These are phyloP conservation scores for Botrytis tulipae DNA, from an alignment of 2,329 filamentous ascomycete species.

Conservation along the genomic window DNA sequence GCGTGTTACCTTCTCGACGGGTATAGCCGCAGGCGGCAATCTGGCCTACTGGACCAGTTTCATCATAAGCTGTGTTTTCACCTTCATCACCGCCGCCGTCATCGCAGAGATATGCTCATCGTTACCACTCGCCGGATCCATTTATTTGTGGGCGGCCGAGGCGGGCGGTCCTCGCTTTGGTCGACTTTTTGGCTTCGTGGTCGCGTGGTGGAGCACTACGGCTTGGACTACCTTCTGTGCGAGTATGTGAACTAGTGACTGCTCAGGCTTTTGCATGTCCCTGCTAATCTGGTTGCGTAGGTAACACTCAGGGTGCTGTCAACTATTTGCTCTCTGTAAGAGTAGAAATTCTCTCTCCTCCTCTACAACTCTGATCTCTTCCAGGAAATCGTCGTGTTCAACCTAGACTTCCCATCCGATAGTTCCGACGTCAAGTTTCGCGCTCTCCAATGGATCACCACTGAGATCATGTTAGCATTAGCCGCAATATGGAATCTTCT, in stretches of 20 bases:
- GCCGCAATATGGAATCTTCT: slow-evolving; percentile 23
- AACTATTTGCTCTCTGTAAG: slow-evolving; percentile 25
- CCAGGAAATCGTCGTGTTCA: slow-evolving; percentile 24
- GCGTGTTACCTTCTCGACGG: slow-evolving; percentile 59
- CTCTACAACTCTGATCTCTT: not conserved
- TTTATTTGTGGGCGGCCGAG: slow-evolving; percentile 24
- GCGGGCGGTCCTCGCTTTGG: slow-evolving; percentile 22
- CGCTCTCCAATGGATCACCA: slow-evolving; percentile 24
- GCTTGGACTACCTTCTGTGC: slow-evolving; percentile 25
- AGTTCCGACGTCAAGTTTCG: slow-evolving; percentile 21
- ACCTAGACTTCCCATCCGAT: slow-evolving; percentile 21
- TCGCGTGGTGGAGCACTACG: slow-evolving; percentile 24
- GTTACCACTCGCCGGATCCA: slow-evolving; percentile 23
- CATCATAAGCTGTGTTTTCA: slow-evolving; percentile 35
- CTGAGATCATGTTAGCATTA: slow-evolving; percentile 21
- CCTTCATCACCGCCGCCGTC: slow-evolving; percentile 24
- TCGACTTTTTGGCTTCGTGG: slow-evolving; percentile 22
- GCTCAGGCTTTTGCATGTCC: not conserved
- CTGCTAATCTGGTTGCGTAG: not conserved
- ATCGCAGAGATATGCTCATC: slow-evolving; percentile 26
- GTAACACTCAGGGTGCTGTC: slow-evolving; percentile 23
- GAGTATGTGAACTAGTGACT: not conserved
- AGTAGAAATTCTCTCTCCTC: not conserved
- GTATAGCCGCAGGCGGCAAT: slow-evolving; percentile 60
- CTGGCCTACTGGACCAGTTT: slow-evolving; percentile 63